Evolutionary conservation across 495 filamentous ascomycete species (phyloP), one percentile per base, ranked within the genome.

Genomic region (Aspergillus campestris): DNA sequence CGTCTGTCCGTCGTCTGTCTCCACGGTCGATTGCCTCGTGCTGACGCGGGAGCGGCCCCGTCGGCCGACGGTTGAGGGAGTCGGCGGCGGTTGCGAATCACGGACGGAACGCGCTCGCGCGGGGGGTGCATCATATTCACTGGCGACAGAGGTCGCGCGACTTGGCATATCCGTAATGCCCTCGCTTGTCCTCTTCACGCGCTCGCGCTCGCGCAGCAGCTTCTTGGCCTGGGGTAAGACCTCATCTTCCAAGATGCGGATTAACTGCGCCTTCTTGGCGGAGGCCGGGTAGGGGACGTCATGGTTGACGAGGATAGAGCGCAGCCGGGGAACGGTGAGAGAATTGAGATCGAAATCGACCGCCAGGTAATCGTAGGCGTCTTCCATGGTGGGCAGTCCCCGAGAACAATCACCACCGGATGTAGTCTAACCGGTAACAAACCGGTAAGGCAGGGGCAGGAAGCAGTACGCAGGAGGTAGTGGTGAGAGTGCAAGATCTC

Each of bases 291-390:
- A 97, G 9, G 80, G 55, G 47, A 96, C 71, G 59, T 87, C 83
- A 66, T 98, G 83, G 44, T 79, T 82, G 51, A 97, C 82, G 29
- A 98, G 81, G 49, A 96, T 91, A 14, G 84, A 86, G 37, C 92
- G 86, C 44, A 98, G 75, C 31, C 82, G 81, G 34, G 91, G 87
- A 27, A 95, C 79, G 5, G 87, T 97, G 44, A 96, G 74, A 42
- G 78, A 80, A 48, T 71, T 69, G 24, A 94, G 83, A 57, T 97
- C 89, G 63, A 95, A 96, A 51, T 77, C 85, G 13, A 83, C 68
- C 45, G 86, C 77, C 31, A 97, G 78, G 60, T 96, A 98, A 44
- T 90, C 84, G 40, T 82, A 61, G 47, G 76, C 80, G 53, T 89
- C 87, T 15, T 67, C 67, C 82, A 86, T 86, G 57, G 34, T 74